Evolutionary conservation across 257 asterid genomes (phyloP).

Genomic region (Nicotiana benthamiana): DNA sequence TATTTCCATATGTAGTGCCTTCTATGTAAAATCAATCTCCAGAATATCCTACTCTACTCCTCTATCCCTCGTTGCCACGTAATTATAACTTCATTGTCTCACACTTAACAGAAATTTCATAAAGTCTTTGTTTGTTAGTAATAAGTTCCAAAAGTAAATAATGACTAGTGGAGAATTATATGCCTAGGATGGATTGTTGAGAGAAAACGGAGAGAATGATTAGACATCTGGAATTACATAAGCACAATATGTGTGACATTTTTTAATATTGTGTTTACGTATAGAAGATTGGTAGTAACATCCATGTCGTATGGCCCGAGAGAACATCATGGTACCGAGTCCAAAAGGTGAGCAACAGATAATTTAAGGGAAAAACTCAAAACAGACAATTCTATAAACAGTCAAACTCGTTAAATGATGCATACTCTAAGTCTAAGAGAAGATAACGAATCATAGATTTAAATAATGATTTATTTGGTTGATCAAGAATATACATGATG

Average conservation of each 20-base stretch:
- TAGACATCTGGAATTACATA: neutral
- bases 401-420: neutral
- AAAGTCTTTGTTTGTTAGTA: neutral
- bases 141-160: neutral
- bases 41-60: too few relatives aligned
- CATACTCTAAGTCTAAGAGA: neutral
- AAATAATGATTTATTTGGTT: neutral
- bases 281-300: too few relatives aligned
- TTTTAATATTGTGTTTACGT: too few relatives aligned
- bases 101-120: neutral
- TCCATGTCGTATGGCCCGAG: too few relatives aligned
- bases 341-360: neutral
- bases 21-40: too few relatives aligned
- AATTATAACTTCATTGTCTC: neutral
- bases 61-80: too few relatives aligned
- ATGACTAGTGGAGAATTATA: neutral
- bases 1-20: neutral
- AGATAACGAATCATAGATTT: neutral
- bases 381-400: neutral
- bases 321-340: too few relatives aligned
- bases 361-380: neutral
- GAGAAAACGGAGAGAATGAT: neutral
- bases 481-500: neutral
- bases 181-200: neutral
- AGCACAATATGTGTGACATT: neutral